Conservation (phyloP, 2,329 filamentous ascomycete species). For the Epichloe elymi region DNA sequence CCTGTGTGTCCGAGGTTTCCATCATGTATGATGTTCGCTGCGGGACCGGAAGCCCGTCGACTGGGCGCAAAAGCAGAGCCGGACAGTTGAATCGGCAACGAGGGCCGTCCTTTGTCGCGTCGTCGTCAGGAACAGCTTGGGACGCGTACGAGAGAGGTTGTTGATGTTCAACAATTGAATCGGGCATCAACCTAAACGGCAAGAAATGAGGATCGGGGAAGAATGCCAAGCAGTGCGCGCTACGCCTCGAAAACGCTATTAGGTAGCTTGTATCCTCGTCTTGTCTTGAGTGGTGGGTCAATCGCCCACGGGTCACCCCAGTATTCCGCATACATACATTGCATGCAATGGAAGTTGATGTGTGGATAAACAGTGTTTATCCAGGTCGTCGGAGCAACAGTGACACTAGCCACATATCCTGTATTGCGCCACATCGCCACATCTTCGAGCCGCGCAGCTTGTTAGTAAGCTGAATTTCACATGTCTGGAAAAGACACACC, state of each 20-base stretch:
- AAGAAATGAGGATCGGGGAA: background rate
- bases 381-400: constrained; percentile 6
- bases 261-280: background rate
- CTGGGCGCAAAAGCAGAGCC: background rate
- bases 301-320: background rate
- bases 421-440: background rate
- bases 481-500: constrained; percentile 1
- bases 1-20: constrained; percentile 20
- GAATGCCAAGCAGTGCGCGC: background rate
- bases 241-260: background rate
- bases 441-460: background rate
- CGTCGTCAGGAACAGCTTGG: constrained; percentile 13
- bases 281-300: constrained; percentile 3
- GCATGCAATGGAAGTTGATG: background rate
- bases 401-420: background rate
- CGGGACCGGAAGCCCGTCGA: constrained; percentile 6
- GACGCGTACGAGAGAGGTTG: constrained; percentile 8
- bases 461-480: constrained; percentile 2
- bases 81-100: constrained; percentile 8
- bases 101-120: constrained; percentile 22
- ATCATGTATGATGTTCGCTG: constrained; percentile 15
- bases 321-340: no score
- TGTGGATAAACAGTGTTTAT: constrained; percentile 6
- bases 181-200: background rate
- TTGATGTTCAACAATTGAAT: background rate